These are phyloP conservation scores for Durusdinium trenchii DNA, from an alignment of 73 alveolate genomes.

Conservation along the genomic window DNA sequence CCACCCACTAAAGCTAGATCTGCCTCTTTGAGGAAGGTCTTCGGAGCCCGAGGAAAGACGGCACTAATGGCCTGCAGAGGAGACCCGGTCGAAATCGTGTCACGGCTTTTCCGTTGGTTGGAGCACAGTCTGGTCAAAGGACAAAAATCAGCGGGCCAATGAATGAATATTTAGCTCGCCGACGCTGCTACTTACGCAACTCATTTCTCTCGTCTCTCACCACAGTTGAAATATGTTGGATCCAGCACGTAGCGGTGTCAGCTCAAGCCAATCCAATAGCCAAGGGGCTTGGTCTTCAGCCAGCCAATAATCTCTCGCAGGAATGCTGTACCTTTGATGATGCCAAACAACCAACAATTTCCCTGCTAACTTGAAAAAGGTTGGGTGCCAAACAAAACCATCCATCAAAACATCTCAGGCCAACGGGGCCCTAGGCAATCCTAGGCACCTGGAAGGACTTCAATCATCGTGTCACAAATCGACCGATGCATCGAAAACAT, in stretches of 20 bases:
- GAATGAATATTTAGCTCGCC: too few species aligned
- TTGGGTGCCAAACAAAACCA: too few species aligned
- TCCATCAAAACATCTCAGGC: too few species aligned
- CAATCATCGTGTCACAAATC: too few species aligned
- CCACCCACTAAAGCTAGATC: not conserved
- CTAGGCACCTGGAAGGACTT: too few species aligned
- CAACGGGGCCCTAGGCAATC: too few species aligned
- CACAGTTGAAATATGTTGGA: not conserved
- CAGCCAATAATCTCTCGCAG: conserved; percentile 41
- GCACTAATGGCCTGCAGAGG: conserved; percentile 24
- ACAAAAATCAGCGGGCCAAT: not conserved
- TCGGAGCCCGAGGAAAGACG: conserved; percentile 42
- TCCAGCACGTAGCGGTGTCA: not conserved
- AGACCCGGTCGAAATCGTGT: not conserved
- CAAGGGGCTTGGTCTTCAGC: not conserved
- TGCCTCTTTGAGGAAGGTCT: conserved; percentile 26
- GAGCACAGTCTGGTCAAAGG: not conserved
- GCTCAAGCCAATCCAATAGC: not conserved
- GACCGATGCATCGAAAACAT: too few species aligned
- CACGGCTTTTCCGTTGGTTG: too few species aligned
- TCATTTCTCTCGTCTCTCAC: too few species aligned
- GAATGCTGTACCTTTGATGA: conserved; percentile 43
- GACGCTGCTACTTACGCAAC: too few species aligned
- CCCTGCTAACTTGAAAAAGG: too few species aligned
- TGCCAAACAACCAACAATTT: too few species aligned